Evolutionary conservation across 2,329 filamentous ascomycete species (phyloP), one percentile per base, ranked within the genome.

Genomic region (Cadophora malorum): DNA sequence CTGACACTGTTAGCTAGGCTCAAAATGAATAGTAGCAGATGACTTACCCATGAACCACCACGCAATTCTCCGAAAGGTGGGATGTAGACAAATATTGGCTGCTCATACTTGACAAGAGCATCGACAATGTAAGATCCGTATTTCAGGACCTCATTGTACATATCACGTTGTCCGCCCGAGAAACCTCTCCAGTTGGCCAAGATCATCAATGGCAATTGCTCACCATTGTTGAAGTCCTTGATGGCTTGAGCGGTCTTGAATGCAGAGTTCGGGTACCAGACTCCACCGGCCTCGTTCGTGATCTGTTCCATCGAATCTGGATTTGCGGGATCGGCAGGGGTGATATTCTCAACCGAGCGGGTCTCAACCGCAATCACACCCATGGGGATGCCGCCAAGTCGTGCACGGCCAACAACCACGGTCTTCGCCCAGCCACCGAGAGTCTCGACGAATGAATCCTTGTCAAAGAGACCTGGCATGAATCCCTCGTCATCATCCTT

Each of bases 121-220:
- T 99, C 96, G 74, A 99, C 96, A 78, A 99, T 99, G 87, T 96
- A 98, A 21, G 95, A 97, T 79, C 96, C 96, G 78, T 99, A 99
- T 86, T 99, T 99, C 81, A 99, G 89, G 19, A 99, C 96, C 83
- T 99, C 96, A 84, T 98, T 97, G 89, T 96, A 99, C 96, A 99
- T 99, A 83, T 99, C 96, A 75, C 95, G 93, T 83, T 99, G 96
- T 73, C 96, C 96, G 85, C 96, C 96, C 74, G 96, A 99, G 93
- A 99, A 99, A 85, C 96, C 96, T 89, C 96, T 91, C 96, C 96
- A 99, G 87, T 99, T 99, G 82, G 96, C 96, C 72, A 99, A 89
- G 79, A 99, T 99, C 94, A 99, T 98, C 73, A 99, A 85, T 67
- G 96, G 96, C 78, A 99, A 86, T 84, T 99, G 96, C 83, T 99